These are phyloP conservation scores for Coelastrella sp. DNA, from an alignment of 139 green algal genomes.

Conservation along the genomic window DNA sequence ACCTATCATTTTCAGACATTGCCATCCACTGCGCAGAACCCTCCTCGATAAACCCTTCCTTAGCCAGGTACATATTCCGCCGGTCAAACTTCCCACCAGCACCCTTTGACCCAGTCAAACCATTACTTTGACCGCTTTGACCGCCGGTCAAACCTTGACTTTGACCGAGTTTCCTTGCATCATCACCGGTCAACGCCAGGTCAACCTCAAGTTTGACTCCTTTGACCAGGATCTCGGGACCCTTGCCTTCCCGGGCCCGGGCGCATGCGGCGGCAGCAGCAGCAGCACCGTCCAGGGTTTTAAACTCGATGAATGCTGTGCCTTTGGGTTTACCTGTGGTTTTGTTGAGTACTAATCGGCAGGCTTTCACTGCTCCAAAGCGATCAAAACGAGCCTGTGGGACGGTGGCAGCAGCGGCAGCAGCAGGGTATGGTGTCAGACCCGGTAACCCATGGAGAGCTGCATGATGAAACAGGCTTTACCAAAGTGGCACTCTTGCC, in stretches of 20 bases:
- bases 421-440: background rate
- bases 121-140: background rate
- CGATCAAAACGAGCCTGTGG: slow-evolving; percentile 62
- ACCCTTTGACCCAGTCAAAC: background rate
- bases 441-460: background rate
- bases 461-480: no score
- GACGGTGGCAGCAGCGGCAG: background rate
- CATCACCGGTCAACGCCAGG: slow-evolving; percentile 82
- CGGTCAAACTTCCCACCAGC: slow-evolving; percentile 70
- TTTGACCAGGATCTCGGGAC: slow-evolving; percentile 73
- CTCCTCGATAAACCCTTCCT: slow-evolving; percentile 89
- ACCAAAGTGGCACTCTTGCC: no score
- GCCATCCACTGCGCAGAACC: slow-evolving; percentile 77
- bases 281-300: slow-evolving; percentile 54
- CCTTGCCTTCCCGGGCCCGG: slow-evolving; percentile 64
- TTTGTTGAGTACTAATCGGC: slow-evolving; percentile 49
- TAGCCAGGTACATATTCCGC: slow-evolving; percentile 90
- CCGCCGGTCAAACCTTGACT: slow-evolving; percentile 1
- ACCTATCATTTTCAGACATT: slow-evolving; percentile 86
- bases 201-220: slow-evolving; percentile 79
- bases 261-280: slow-evolving; percentile 73
- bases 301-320: slow-evolving; percentile 94
- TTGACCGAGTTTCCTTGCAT: slow-evolving; percentile 67
- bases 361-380: slow-evolving; percentile 75
- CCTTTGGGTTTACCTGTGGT: slow-evolving; percentile 83